phyloP scores from a whole-genome alignment of 1,284 basidiomycete genomes.

The Irpex lacteus region DNA sequence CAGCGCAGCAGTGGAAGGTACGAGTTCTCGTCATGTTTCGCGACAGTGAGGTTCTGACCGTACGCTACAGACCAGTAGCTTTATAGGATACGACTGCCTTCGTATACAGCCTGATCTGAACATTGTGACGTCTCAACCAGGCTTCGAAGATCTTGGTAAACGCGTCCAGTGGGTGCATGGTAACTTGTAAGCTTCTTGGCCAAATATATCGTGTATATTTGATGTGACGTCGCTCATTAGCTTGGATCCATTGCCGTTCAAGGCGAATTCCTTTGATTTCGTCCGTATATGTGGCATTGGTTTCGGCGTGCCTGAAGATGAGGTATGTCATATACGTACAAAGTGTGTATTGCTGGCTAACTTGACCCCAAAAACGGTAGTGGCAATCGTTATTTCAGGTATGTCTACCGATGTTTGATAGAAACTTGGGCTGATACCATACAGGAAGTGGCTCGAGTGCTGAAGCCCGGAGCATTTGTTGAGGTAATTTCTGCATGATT shows the following conservation, averaged over 20 bases:
- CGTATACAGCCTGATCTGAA: constrained; percentile 55
- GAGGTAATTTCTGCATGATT: constrained; percentile 43
- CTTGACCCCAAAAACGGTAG: constrained; percentile 11
- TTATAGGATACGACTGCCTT: constrained; percentile 60
- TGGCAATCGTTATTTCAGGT: constrained; percentile 38
- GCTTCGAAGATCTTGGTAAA: constrained; percentile 36
- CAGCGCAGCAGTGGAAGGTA: constrained; percentile 63
- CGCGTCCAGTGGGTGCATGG: constrained; percentile 66
- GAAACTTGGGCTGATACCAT: not conserved
- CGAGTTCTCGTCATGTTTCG: constrained; percentile 21
- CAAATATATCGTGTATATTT: not conserved
- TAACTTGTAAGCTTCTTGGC: constrained; percentile 48
- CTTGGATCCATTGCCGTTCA: constrained; percentile 61
- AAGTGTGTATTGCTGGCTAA: too few relatives aligned
- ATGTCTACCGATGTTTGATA: constrained; percentile 1
- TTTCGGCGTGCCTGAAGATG: constrained; percentile 68
- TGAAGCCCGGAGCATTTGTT: constrained; percentile 43
- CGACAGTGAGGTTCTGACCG: not conserved
- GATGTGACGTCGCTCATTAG: constrained; percentile 32
- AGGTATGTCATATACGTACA: constrained; percentile 35
- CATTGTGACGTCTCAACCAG: constrained; percentile 26
- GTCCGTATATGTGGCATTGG: constrained; percentile 62
- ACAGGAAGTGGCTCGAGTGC: constrained; percentile 63
- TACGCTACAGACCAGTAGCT: constrained; percentile 42
- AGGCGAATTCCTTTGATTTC: constrained; percentile 54